Evolutionary conservation across 768 basidiomycete genomes (phyloP), one percentile per base, ranked within the genome.

Genomic region (Plicaturopsis crispa): DNA sequence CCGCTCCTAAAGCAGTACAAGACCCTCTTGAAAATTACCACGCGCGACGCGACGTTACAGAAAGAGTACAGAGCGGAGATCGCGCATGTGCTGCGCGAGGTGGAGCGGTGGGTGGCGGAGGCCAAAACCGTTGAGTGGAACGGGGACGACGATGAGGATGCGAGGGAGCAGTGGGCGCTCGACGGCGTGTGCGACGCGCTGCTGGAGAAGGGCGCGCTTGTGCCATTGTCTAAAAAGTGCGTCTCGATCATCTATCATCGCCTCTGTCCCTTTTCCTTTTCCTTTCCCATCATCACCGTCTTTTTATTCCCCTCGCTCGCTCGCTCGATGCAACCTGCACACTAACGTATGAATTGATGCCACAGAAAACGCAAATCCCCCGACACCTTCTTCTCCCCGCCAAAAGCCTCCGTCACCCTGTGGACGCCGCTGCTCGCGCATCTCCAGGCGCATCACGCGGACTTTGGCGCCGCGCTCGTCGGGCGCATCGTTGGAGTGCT

Each of bases 151-250:
- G 60, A 61, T 5, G 61, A 61, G 7, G 78, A 80, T 31, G 43
- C 57, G 10, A 75, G 71, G 49, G 84, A 87, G 53, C 59, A 56
- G 34, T 82, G 78, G 73, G 83, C 82, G 5, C 51, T 87, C 31
- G 82, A 86, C 38, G 59, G 60, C 24, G 57, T 98, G 2, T 80
- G 78, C 39, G 75, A 81, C 33, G 70, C 60, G 1, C 61, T 98
- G 10, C 48, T 86, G 35, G 78, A 77, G 40, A 75, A 71, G 43
- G 90, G 90, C 7, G 75, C 67, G 7, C 62, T 97, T 6, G 81
- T 97, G 3, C 92, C 94, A 6, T 47, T 84, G 2, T 83, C 89
- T 1, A 86, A 80, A 62, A 91, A 80, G 94, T 93, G 46, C 45
- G 73, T 48, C 33, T 30, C 14, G n/a, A n/a, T n/a, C n/a, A 22